Conservation (phyloP, 352 stramenopile genomes). For the Globisporangium rhizosaccharum region DNA sequence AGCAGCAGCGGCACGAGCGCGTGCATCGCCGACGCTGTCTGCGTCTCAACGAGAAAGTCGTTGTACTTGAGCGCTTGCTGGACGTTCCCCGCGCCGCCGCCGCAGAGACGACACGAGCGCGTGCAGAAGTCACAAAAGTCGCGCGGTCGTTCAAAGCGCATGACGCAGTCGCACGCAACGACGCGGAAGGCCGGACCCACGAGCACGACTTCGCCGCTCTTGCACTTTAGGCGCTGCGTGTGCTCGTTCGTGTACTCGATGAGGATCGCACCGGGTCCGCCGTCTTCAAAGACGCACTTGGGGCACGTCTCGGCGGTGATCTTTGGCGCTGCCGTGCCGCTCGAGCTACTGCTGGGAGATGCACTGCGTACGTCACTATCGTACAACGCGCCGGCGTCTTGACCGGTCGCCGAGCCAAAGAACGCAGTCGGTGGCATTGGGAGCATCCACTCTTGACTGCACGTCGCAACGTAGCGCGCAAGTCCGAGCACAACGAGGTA, state of each 20-base stretch:
- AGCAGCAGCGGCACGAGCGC: conserved; percentile 45
- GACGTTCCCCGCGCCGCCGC: conserved; percentile 70
- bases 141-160: conserved; percentile 48
- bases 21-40: conserved; percentile 51
- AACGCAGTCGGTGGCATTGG: conserved; percentile 69
- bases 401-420: conserved; percentile 48
- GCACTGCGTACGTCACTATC: conserved; percentile 17
- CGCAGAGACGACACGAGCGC: conserved; percentile 63
- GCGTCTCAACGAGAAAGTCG: conserved; percentile 64
- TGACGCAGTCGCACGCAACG: conserved; percentile 79
- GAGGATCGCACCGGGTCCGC: conserved; percentile 62
- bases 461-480: conserved; percentile 34
- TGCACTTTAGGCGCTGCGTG: conserved; percentile 33
- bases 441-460: conserved; percentile 55
- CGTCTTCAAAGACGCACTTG: conserved; percentile 79
- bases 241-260: conserved; percentile 52
- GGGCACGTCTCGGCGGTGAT: conserved; percentile 79
- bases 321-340: conserved; percentile 7
- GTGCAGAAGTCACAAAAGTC: conserved; percentile 78
- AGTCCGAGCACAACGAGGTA: conserved; percentile 35
- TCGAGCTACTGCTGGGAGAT: conserved; percentile 2
- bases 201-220: conserved; percentile 44
- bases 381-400: conserved; percentile 41
- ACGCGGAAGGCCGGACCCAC: conserved; percentile 79
- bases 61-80: conserved; percentile 71